Conservation (phyloP, 345 rosid species). For the Psidium guajava region DNA sequence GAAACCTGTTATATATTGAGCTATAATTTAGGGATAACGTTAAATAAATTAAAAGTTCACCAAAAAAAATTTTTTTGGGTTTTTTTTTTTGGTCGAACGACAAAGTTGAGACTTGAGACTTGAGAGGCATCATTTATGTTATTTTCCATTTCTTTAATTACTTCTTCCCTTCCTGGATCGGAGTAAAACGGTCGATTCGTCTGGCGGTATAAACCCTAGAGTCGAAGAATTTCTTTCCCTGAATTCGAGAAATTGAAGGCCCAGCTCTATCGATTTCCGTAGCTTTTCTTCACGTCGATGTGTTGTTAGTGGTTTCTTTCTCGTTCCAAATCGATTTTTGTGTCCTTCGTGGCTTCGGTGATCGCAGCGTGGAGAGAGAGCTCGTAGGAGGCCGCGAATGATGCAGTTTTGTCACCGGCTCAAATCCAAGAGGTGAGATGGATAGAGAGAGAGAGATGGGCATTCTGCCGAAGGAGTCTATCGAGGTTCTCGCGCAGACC, state of each 20-base stretch:
- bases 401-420: background rate
- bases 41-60: too few species aligned
- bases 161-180: background rate
- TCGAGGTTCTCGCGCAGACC: constrained; percentile 83
- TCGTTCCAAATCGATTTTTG: background rate
- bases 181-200: background rate
- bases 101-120: too few species aligned
- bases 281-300: background rate
- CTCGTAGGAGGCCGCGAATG: background rate
- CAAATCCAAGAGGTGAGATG: too few species aligned
- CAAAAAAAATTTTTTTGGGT: too few species aligned
- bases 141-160: too few species aligned
- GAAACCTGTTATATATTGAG: too few species aligned
- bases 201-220: background rate
- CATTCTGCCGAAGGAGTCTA: constrained; percentile 59
- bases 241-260: background rate
- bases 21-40: too few species aligned
- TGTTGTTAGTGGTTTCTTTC: background rate
- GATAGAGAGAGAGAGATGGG: constrained; percentile 16
- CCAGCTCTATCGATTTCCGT: background rate
- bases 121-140: too few species aligned
- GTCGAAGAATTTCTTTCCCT: background rate
- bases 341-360: background rate
- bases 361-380: background rate
- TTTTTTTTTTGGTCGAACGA: too few species aligned